phyloP scores from a whole-genome alignment of 495 filamentous ascomycete species.

The Trichoderma erinaceum region DNA sequence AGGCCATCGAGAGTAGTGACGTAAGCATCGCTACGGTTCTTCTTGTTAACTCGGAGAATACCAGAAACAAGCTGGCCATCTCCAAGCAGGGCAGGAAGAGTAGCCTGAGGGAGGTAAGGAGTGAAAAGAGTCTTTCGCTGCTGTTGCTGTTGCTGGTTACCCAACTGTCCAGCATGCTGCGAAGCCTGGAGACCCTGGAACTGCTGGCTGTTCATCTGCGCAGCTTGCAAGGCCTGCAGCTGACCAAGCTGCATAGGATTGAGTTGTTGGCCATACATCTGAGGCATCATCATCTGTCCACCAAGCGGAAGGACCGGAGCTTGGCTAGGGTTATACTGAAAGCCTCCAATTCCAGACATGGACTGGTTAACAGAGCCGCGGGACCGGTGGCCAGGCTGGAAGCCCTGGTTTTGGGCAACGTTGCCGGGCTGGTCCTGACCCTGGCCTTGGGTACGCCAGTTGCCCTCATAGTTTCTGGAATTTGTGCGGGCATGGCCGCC shows the following conservation, averaged over 20 bases:
- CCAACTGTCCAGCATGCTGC: conserved; percentile 68
- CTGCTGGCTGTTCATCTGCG: conserved; percentile 74
- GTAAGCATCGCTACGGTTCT: conserved; percentile 97
- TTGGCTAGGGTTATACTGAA: conserved; percentile 82
- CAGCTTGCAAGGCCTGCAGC: conserved; percentile 84
- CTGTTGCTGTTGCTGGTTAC: conserved; percentile 70
- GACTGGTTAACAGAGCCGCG: conserved; percentile 83
- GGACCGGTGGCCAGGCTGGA: conserved; percentile 87
- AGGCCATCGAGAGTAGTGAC: conserved; percentile 82
- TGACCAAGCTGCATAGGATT: conserved; percentile 86
- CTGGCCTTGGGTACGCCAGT: conserved; percentile 89
- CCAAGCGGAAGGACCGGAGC: conserved; percentile 84
- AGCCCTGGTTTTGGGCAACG: conserved; percentile 58
- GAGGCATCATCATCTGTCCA: conserved; percentile 69
- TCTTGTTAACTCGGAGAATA: conserved; percentile 97
- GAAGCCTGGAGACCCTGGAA: conserved; percentile 61
- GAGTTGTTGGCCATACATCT: conserved; percentile 80
- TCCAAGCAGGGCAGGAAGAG: conserved; percentile 79
- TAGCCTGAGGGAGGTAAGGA: conserved; percentile 94
- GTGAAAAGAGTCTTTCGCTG: conserved; percentile 98
- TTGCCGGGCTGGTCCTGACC: conserved; percentile 52
- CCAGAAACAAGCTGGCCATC: conserved; percentile 94
- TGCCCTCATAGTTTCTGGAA: conserved; percentile 93
- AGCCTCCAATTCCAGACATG: conserved; percentile 74
- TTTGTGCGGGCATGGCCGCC: conserved; percentile 69